Percentiles rank a stretch among this genome's conserved stretches.
These are phyloP conservation scores for Gracilaria gracilis DNA, from an alignment of 23 red algal species.

Conservation along the genomic window DNA sequence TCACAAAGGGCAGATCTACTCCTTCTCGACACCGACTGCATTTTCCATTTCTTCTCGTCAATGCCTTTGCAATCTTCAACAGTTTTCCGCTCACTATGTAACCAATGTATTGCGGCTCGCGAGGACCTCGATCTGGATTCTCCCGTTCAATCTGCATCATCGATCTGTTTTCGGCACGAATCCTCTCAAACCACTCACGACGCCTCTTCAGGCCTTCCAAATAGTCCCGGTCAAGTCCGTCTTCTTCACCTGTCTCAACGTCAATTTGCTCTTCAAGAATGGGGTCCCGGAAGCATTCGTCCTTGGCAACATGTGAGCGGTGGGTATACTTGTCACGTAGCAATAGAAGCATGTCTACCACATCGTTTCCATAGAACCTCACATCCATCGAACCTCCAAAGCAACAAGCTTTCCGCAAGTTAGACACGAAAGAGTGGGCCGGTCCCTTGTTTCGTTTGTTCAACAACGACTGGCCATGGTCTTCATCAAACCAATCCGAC, in stretches of 20 bases:
- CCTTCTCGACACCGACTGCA: slow-evolving; percentile 29
- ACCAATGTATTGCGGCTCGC: background rate
- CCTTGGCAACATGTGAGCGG: background rate
- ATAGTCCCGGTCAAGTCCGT: background rate
- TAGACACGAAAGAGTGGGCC: slow-evolving; percentile 8
- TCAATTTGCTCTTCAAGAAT: slow-evolving; percentile 11
- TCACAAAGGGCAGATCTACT: slow-evolving; percentile 36
- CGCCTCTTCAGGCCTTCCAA: background rate
- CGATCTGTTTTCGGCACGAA: slow-evolving; percentile 8
- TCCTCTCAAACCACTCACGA: background rate
- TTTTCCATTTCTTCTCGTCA: slow-evolving; percentile 3
- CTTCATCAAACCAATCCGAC: slow-evolving; percentile 69
- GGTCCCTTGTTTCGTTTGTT: slow-evolving; percentile 59
- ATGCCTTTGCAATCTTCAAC: slow-evolving; percentile 37
- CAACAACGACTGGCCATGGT: slow-evolving; percentile 68
- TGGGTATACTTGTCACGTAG: slow-evolving; percentile 40
- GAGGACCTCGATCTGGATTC: background rate
- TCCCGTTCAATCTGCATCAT: background rate
- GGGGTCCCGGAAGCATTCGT: slow-evolving; percentile 57
- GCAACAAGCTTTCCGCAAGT: slow-evolving; percentile 63
- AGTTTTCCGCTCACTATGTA: slow-evolving; percentile 47
- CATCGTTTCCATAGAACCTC: slow-evolving; percentile 19
- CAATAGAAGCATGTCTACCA: slow-evolving; percentile 45
- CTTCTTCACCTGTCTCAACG: background rate
- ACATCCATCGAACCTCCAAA: slow-evolving; percentile 51